phyloP scores from a whole-genome alignment of 176 grass and related monocot genomes.

The Melocanna baccifera region DNA sequence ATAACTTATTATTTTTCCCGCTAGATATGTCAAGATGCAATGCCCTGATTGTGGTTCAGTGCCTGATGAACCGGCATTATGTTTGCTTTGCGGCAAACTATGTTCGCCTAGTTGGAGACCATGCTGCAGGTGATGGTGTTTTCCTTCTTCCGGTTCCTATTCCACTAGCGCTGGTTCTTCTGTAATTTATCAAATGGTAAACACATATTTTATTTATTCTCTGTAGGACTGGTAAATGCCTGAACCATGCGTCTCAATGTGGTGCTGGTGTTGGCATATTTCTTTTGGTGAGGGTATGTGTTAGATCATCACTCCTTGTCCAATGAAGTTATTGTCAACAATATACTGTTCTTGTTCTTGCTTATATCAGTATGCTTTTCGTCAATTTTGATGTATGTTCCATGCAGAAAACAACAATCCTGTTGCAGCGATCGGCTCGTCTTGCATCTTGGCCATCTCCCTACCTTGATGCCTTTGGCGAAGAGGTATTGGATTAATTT shows the following conservation, averaged over 20 bases:
- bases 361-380: neutral
- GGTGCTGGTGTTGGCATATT: constrained; percentile 94
- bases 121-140: constrained; percentile 74
- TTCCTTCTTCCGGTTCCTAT: constrained; percentile 17
- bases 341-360: constrained; percentile 15
- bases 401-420: constrained; percentile 85
- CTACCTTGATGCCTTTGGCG: constrained; percentile 88
- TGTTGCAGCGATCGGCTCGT: constrained; percentile 87
- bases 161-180: neutral
- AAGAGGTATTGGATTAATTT: constrained; percentile 71
- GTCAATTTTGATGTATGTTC: constrained; percentile 32
- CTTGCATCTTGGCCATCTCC: constrained; percentile 89
- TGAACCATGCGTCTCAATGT: constrained; percentile 73
- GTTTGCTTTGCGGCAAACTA: constrained; percentile 85
- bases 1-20: neutral
- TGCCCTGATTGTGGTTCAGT: constrained; percentile 74
- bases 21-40: constrained; percentile 83
- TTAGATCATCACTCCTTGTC: constrained; percentile 13
- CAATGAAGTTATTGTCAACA: constrained; percentile 3
- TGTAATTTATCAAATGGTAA: constrained; percentile 25
- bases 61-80: constrained; percentile 89
- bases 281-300: constrained; percentile 90
- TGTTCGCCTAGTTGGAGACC: constrained; percentile 88
- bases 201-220: constrained; percentile 6
- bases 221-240: constrained; percentile 77